phyloP scores from a whole-genome alignment of 2,329 filamentous ascomycete genomes.

The Colletotrichum magnum region DNA sequence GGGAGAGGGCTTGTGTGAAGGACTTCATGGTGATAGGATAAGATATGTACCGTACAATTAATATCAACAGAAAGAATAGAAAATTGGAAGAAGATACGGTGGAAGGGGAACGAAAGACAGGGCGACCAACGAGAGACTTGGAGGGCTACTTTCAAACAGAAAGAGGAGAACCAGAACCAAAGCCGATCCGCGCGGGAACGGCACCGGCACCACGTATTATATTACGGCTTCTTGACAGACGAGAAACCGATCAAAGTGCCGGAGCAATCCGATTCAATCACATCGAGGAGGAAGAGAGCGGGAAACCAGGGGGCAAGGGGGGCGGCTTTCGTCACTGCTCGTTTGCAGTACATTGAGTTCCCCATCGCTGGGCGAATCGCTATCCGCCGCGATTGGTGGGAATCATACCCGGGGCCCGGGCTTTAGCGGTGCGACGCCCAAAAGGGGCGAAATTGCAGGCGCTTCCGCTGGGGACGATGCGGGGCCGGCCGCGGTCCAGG shows the following conservation, averaged over 20 bases:
- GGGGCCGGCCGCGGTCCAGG: neutral
- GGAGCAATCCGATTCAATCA: neutral
- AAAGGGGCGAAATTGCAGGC: constrained; percentile 31
- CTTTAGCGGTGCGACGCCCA: constrained; percentile 22
- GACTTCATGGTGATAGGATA: constrained; percentile 23
- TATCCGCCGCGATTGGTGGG: constrained; percentile 33
- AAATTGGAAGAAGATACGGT: neutral
- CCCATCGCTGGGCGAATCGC: constrained; percentile 2
- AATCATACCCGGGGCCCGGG: constrained; percentile 11
- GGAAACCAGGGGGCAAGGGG: neutral
- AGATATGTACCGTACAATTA: constrained; percentile 15
- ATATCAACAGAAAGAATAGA: constrained; percentile 18
- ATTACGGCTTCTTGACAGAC: neutral
- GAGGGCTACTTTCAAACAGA: neutral
- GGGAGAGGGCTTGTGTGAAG: constrained; percentile 18
- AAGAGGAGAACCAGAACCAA: neutral
- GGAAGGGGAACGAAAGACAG: constrained; percentile 14
- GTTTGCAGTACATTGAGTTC: constrained; percentile 34
- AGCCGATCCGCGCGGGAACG: neutral
- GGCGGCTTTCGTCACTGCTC: constrained; percentile 22
- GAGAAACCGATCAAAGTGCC: neutral
- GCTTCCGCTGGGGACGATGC: constrained; percentile 16
- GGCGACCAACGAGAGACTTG: constrained; percentile 13
- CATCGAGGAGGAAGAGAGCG: too few relatives aligned
- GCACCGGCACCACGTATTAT: constrained; percentile 11